Conservation (phyloP, 1,284 basidiomycete genomes). For the Mycena sp. region DNA sequence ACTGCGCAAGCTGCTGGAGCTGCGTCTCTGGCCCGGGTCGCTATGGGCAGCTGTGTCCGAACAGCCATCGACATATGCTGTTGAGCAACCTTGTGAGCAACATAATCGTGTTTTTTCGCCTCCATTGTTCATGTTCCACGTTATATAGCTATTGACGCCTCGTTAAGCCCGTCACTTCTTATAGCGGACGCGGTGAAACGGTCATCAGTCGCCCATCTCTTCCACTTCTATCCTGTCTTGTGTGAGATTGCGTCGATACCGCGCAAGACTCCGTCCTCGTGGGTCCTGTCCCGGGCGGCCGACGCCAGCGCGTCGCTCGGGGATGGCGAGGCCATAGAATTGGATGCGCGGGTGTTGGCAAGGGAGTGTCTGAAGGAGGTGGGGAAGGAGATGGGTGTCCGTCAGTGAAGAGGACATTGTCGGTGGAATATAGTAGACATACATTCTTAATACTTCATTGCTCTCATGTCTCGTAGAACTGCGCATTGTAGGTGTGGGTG, state of each 20-base stretch:
- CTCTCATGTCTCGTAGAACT: too few relatives aligned
- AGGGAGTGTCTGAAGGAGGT: slow-evolving; percentile 76
- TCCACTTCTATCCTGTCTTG: slow-evolving; percentile 83
- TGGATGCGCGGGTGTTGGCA: slow-evolving; percentile 75
- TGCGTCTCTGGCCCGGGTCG: slow-evolving; percentile 77
- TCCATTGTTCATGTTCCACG: background rate
- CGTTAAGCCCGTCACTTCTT: slow-evolving; percentile 56
- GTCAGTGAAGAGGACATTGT: background rate
- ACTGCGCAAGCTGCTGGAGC: slow-evolving; percentile 75
- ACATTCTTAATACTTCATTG: too few relatives aligned
- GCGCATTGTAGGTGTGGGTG: too few relatives aligned
- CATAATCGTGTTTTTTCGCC: slow-evolving; percentile 18
- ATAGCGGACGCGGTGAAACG: slow-evolving; percentile 75
- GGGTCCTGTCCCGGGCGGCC: slow-evolving; percentile 49
- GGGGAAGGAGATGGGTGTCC: slow-evolving; percentile 74
- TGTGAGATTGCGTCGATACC: slow-evolving; percentile 81
- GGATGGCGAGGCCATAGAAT: slow-evolving; percentile 50
- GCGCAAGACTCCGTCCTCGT: slow-evolving; percentile 71
- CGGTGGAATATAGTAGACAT: too few relatives aligned
- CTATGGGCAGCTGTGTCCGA: slow-evolving; percentile 80
- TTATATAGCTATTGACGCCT: slow-evolving; percentile 53
- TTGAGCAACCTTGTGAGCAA: slow-evolving; percentile 61
- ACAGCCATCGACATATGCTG: slow-evolving; percentile 62
- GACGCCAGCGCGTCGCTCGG: slow-evolving; percentile 32
- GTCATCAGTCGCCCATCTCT: slow-evolving; percentile 82